Evolutionary conservation across 2,329 filamentous ascomycete species (phyloP).

Genomic region (Colletotrichum costaricense): DNA sequence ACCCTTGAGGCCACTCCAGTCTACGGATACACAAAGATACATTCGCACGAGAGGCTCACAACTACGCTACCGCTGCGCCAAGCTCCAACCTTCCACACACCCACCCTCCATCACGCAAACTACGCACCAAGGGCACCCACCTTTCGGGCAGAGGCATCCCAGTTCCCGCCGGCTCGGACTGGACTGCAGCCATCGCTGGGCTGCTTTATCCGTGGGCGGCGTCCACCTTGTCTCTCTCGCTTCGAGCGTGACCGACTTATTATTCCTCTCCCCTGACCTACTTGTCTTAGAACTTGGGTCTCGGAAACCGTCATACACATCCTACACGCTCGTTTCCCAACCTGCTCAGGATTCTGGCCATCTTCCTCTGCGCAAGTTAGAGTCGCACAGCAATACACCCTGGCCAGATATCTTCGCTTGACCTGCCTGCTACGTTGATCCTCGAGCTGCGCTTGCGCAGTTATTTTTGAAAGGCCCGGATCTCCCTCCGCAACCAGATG

Average conservation of each 20-base stretch:
- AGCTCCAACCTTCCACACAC: slow-evolving; percentile 30
- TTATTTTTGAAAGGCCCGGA: slow-evolving; percentile 8
- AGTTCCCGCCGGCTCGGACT: slow-evolving; percentile 32
- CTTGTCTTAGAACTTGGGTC: slow-evolving; percentile 26
- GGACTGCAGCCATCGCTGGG: slow-evolving; percentile 23
- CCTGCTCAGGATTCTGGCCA: neutral
- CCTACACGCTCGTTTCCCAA: slow-evolving; percentile 6
- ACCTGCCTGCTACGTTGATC: neutral
- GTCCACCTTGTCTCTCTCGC: slow-evolving; percentile 19
- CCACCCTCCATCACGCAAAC: slow-evolving; percentile 17
- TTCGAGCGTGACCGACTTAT: slow-evolving; percentile 35
- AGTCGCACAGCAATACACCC: neutral
- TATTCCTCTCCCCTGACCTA: slow-evolving; percentile 19
- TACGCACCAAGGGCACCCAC: slow-evolving; percentile 25
- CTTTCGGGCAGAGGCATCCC: slow-evolving; percentile 32
- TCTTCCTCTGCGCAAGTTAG: neutral
- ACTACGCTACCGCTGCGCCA: slow-evolving; percentile 34
- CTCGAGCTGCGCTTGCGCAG: slow-evolving; percentile 4
- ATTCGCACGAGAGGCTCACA: slow-evolving; percentile 18
- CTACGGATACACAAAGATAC: slow-evolving; percentile 1
- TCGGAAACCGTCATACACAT: slow-evolving; percentile 23
- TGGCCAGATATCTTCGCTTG: neutral
- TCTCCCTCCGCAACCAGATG: slow-evolving; percentile 19
- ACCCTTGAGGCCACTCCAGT: neutral
- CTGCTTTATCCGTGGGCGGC: slow-evolving; percentile 29